Base-by-base conservation (phyloP, 768 basidiomycete species). In the Hypholoma sublateritium region DNA sequence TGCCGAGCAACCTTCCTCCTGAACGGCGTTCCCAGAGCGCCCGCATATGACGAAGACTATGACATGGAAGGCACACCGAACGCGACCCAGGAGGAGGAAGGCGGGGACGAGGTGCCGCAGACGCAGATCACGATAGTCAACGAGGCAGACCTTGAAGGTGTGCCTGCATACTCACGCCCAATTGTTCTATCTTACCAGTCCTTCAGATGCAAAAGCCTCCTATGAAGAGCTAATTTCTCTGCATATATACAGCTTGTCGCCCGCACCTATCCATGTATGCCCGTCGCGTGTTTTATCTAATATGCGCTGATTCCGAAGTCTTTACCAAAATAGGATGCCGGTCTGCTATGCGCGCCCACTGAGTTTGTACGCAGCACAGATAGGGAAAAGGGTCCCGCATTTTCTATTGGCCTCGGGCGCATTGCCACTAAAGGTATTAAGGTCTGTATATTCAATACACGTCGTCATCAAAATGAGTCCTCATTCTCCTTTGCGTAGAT, bases 171-270 rank as follows among this genome's bases (percentile, higher is more conserved):
- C 36, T 41, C 5, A n/a, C 11, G 17, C 17, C 3, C 13, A 5
- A 37, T 4, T 25, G 3, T 5, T 19, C 22, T 37, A n/a, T 22
- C 56, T 44, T 17, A 53, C 13, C 43, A n/a, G n/a, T 24, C 50
- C 21, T 28, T 56, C 59, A 90, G 91, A 64, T 53, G 76, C 80
- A 0, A 85, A 80, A 67, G 67, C 75, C 3, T 76, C 78, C 49
- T 91, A 86, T 61, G 61, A 66, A 0, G 77, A 74, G 22, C 62
- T 90, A n/a, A 65, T 77, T 59, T 81, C 81, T 1, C 73, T 85
- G 13, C 83, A 89, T 61, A 70, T 93, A 8, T 93, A 93, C 68
- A 84, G 88, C 64, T 66, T 93, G 28, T 84, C 90, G 0, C 86
- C 89, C 1, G 80, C 84, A 1, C 80, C 77, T 4, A 67, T 92